Percentiles rank a stretch among this genome's conserved stretches.
Evolutionary conservation across 441 rosid genomes (phyloP).

Genomic region (Croton laevigatus): DNA sequence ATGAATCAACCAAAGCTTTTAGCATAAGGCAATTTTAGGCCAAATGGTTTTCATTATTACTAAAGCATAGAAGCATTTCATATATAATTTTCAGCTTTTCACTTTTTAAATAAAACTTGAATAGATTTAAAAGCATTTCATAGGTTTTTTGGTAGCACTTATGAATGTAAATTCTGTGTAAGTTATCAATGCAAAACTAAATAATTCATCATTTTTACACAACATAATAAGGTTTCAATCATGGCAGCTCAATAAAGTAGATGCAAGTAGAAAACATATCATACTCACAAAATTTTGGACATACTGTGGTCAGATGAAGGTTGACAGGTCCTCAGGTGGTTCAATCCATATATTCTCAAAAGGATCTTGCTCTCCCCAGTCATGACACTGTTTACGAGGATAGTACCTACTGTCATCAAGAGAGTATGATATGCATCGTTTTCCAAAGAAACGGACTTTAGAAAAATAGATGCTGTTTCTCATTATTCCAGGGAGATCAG

Average conservation of each 20-base stretch:
- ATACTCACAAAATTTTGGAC: slow-evolving; percentile 12
- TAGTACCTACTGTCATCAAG: slow-evolving; percentile 53
- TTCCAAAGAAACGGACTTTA: slow-evolving; percentile 59
- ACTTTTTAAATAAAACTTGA: background rate
- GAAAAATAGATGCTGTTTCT: slow-evolving; percentile 59
- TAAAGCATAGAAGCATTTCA: too few relatives aligned
- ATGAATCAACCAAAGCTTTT: background rate
- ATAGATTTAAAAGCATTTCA: background rate
- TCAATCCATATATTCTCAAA: slow-evolving; percentile 67
- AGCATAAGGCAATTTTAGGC: background rate
- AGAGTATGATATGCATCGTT: slow-evolving; percentile 65
- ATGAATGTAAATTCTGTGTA: background rate
- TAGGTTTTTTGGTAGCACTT: background rate
- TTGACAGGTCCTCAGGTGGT: slow-evolving; percentile 44
- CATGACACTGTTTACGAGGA: slow-evolving; percentile 62
- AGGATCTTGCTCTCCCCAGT: slow-evolving; percentile 66
- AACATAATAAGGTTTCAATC: slow-evolving; percentile 10
- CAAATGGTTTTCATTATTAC: background rate
- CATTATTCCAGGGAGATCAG: slow-evolving; percentile 44
- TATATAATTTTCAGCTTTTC: too few relatives aligned
- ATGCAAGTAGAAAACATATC: slow-evolving; percentile 1
- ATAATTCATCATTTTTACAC: background rate
- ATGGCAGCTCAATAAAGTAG: background rate
- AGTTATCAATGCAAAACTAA: background rate
- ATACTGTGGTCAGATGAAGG: slow-evolving; percentile 24